A percentile compares a stretch with the other conserved stretches of the same genome.
Conservation (phyloP, 306 rosid species). For the Quillaja saponaria region DNA sequence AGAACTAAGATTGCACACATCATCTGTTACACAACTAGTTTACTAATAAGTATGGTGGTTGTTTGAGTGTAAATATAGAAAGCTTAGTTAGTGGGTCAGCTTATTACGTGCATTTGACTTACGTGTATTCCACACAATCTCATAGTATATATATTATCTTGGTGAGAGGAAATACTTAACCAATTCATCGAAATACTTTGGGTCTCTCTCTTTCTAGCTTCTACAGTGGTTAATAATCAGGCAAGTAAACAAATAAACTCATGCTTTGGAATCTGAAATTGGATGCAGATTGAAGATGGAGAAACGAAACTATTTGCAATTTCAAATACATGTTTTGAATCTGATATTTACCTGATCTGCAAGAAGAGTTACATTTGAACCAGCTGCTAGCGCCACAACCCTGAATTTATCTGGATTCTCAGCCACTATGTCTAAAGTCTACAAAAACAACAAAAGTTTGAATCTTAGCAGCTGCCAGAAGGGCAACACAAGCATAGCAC, state of each 20-base stretch:
- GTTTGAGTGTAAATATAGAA: too few species aligned
- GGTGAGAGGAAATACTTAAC: too few species aligned
- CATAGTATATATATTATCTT: too few species aligned
- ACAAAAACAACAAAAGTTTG: constrained; percentile 31
- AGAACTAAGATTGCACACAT: not conserved
- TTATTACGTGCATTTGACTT: too few species aligned
- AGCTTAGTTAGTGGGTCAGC: too few species aligned
- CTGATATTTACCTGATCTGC: constrained; percentile 77
- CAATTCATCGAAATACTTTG: too few species aligned
- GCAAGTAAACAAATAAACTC: not conserved
- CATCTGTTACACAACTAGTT: constrained; percentile 7
- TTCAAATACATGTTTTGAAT: constrained; percentile 16
- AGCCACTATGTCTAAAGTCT: constrained; percentile 97
- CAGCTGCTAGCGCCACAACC: constrained; percentile 95
- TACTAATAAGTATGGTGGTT: not conserved
- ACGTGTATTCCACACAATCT: too few species aligned
- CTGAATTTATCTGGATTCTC: constrained; percentile 91
- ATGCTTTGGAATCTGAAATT: constrained; percentile 13
- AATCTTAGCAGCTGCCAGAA: constrained; percentile 23
- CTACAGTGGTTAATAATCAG: constrained; percentile 13
- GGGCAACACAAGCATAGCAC: constrained; percentile 23
- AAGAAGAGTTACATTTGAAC: constrained; percentile 91
- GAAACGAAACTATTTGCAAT: constrained; percentile 21
- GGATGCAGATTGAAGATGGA: not conserved
- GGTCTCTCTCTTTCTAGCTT: too few species aligned